A percentile compares a stretch with the other conserved stretches of the same genome.
phyloP scores from a whole-genome alignment of 208 protist genomes.

The Acanthamoeba culbertsoni region DNA sequence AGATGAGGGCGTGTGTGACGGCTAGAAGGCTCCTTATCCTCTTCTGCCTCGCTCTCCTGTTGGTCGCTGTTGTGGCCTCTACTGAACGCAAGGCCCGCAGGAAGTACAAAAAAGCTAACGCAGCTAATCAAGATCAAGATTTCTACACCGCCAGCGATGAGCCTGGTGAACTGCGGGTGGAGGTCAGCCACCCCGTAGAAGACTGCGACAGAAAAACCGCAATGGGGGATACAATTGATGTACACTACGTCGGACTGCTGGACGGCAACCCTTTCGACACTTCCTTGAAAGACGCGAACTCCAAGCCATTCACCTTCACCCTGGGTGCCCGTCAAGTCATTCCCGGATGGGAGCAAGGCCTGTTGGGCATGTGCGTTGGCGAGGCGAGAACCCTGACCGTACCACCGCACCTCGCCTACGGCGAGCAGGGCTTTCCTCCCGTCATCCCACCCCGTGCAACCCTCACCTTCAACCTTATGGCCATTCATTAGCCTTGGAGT shows the following conservation, averaged over 20 bases:
- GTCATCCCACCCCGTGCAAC: neutral
- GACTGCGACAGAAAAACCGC: neutral
- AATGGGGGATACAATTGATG: neutral
- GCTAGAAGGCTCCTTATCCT: too few species aligned
- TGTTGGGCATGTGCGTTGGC: constrained; percentile 9
- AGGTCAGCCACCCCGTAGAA: neutral
- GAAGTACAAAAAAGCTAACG: neutral
- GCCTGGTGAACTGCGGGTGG: neutral
- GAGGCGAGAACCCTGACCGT: neutral
- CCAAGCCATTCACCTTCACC: neutral
- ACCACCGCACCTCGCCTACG: neutral
- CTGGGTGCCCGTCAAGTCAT: neutral
- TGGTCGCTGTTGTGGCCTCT: neutral
- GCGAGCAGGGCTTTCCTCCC: neutral
- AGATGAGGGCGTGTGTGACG: too few species aligned
- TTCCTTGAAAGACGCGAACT: neutral
- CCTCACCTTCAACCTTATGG: neutral
- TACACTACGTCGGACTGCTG: neutral
- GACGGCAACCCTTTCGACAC: neutral
- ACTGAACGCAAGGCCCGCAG: neutral
- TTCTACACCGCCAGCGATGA: neutral
- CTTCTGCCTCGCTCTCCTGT: neutral
- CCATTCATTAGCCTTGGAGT: neutral
- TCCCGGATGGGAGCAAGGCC: neutral
- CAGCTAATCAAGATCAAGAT: neutral